Evolutionary conservation across 805 yeast species (phyloP), one percentile per base, ranked within the genome.

Genomic region (Yamadazyma akitaensis): DNA sequence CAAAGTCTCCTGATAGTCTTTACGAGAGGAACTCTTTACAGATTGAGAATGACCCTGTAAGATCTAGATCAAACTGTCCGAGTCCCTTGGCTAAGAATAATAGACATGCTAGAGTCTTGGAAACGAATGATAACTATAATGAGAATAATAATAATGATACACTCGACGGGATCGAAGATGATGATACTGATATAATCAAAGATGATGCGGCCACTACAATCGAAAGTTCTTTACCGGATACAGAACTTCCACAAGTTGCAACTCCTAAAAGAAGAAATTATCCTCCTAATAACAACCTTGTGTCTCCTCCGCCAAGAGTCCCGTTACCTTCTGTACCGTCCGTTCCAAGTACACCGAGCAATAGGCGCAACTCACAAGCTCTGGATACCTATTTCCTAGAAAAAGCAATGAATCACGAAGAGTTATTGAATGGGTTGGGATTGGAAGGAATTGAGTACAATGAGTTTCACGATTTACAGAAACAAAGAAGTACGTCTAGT

Each of bases 81-180:
- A 68, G 74, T 25, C 77, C 77, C 6, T 58, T 67, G 58, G 77
- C 75, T 1, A 66, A 58, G 50, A 71, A 62, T 6, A 72, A 72
- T 46, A 59, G 77, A 43, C 77, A 72, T 51, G 77, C 77, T 2
- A 60, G 76, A 25, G 75, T 72, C 8, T 67, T 72, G 3, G 77
- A 72, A 49, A 64, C 71, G 2, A 61, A 58, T 42, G 60, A 56
- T 35, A 46, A 53, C 18, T 53, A 54, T 30, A 51, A 37, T 34
- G 37, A 48, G 14, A 52, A 51, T 21, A 48, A 44, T n/a, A 35
- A 39, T 28, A 46, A 42, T 10, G 40, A 34, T 12, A 38, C 37
- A 16, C 16, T n/a, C 37, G 19, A 21, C 24, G 33, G 19, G 19
- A 17, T 13, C 28, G 18, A 26, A n/a, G 51, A 42, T 24, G 55